Evolutionary conservation across 495 filamentous ascomycete genomes (phyloP).

Genomic region (Tuber indicum): DNA sequence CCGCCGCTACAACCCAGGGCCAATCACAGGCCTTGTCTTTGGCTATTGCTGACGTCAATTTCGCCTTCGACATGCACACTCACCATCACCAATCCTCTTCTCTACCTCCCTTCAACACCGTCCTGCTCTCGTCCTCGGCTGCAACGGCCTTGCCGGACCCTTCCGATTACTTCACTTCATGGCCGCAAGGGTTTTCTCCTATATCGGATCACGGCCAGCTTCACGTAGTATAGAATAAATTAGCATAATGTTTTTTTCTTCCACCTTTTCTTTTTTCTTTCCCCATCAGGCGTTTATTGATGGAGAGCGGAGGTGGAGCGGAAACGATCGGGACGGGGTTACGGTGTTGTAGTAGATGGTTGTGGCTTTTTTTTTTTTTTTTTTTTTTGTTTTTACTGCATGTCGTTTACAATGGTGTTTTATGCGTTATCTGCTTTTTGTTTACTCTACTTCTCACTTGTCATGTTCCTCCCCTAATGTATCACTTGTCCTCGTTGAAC

Average conservation of each 20-base stretch:
- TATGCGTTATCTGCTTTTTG: background rate
- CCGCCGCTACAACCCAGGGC: constrained; percentile 12
- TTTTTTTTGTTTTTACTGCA: background rate
- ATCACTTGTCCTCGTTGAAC: background rate
- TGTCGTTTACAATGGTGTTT: background rate
- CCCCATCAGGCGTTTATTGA: background rate
- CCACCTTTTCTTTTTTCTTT: background rate
- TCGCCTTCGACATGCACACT: constrained; percentile 25
- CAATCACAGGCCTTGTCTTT: constrained; percentile 5
- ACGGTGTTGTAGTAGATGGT: constrained; percentile 4
- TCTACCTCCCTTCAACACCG: constrained; percentile 27
- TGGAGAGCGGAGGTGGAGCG: background rate
- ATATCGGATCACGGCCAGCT: constrained; percentile 26
- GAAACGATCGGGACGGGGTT: background rate
- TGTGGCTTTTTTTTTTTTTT: background rate
- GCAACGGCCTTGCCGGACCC: constrained; percentile 25
- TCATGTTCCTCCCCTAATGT: background rate
- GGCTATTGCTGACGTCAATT: constrained; percentile 25
- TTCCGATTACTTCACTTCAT: constrained; percentile 34
- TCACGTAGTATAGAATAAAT: constrained; percentile 3
- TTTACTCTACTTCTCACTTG: background rate
- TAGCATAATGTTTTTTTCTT: background rate
- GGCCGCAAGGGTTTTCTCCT: constrained; percentile 35
- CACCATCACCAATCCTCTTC: constrained; percentile 30
- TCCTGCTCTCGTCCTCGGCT: constrained; percentile 28